Evolutionary conservation across 208 protist genomes (phyloP), one percentile per base, ranked within the genome.

Genomic region (Leishmania martiniquensis): DNA sequence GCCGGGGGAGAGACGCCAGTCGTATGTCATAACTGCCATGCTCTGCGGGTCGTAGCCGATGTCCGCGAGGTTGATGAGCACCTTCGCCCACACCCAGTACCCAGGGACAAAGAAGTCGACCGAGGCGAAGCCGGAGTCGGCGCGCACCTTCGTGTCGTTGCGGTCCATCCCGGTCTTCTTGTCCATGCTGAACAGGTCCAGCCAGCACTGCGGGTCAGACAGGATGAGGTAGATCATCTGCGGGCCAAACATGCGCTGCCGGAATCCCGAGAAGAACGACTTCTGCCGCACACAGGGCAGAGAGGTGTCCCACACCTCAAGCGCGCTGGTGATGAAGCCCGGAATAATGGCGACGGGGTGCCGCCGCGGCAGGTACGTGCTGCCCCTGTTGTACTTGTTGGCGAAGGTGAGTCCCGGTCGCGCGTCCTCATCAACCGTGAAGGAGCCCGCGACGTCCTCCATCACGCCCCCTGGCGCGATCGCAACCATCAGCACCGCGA

Each of bases 21-120:
- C 96, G 80, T 98, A 98, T n/a, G 87, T 87, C 57, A 91, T 85
- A 45, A 98, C 92, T 25, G 84, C 85, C 86, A 98, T 91, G 83
- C 83, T 97, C 82, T 96, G 94, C 55, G 87, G 91, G 81, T 97
- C 95, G 86, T 98, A 98, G 67, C 96, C 96, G 75, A 98, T 94
- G 59, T 98, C 93, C 0, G 91, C 95, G n/a, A 98, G 85, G 81
- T 97, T 98, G 44, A 97, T 82, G 44, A 98, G 85, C 47, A 98
- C 72, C 75, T 96, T 97, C 17, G 89, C 94, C 94, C 95, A 98
- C 42, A 98, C 94, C 96, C 95, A 97, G 83, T 93, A 97, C 20
- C 93, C 93, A 0, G 93, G 92, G 13, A 98, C 70, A 67, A 98
- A 97, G 75, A 96, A 98, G 76, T 98, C 95, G 22, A 96, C 90